phyloP scores from a whole-genome alignment of 257 asterid species.

The Nicotiana noctiflora region DNA sequence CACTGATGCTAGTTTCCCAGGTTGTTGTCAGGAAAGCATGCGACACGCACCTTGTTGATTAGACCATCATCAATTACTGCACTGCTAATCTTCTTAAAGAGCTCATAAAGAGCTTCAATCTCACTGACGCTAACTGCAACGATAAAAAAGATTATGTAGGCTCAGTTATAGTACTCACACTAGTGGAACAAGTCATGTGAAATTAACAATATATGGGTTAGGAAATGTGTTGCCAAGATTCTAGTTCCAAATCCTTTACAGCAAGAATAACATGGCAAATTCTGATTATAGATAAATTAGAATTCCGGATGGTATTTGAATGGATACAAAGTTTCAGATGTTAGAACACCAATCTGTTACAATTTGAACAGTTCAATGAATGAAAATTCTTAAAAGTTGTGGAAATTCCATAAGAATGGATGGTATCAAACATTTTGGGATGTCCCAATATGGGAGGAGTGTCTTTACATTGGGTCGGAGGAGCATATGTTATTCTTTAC shows the following conservation, averaged over 20 bases:
- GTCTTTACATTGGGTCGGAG: neutral
- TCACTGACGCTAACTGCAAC: conserved; percentile 96
- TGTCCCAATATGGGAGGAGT: neutral
- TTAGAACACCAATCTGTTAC: neutral
- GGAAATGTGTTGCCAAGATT: neutral
- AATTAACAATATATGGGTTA: neutral
- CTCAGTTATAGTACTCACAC: neutral
- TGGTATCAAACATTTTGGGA: neutral
- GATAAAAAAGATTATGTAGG: neutral
- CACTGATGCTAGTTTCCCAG: neutral
- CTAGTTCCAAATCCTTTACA: neutral
- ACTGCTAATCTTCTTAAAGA: conserved; percentile 97
- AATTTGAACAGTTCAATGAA: neutral
- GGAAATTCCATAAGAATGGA: neutral
- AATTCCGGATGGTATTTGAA: neutral
- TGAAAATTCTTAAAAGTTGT: neutral
- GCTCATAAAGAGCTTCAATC: conserved; percentile 94
- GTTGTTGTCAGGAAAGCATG: neutral
- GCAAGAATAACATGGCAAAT: neutral
- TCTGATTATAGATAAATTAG: neutral
- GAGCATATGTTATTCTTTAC: neutral
- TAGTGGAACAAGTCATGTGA: neutral
- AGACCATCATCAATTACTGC: conserved; percentile 97
- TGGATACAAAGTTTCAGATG: neutral
- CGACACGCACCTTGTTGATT: conserved; percentile 72